Conservation (phyloP, 1,139 yeast genomes). For the Candida buenavistaensis region DNA sequence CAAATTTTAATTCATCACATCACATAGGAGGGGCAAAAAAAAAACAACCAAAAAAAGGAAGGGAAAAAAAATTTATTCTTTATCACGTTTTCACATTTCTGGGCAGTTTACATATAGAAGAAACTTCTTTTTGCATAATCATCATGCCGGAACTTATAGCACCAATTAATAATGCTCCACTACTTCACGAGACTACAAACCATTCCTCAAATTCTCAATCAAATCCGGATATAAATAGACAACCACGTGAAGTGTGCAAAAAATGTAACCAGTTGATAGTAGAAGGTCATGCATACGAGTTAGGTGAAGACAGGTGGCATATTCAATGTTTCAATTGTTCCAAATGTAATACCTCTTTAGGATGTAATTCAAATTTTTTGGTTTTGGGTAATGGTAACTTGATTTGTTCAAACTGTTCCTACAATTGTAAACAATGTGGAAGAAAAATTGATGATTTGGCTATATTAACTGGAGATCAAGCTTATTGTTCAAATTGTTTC, state of each 20-base stretch:
- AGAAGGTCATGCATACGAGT: slow-evolving; percentile 79
- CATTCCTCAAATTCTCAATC: neutral
- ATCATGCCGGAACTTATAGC: slow-evolving; percentile 7
- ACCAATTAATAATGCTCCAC: slow-evolving; percentile 1
- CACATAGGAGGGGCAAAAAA: too few relatives aligned
- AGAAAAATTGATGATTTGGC: slow-evolving; percentile 94
- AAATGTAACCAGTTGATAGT: slow-evolving; percentile 49
- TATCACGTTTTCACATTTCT: too few relatives aligned
- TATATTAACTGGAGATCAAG: slow-evolving; percentile 92
- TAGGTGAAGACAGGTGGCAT: slow-evolving; percentile 95
- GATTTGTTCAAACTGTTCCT: slow-evolving; percentile 89
- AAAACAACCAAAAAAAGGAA: too few relatives aligned
- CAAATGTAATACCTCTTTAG: slow-evolving; percentile 73
- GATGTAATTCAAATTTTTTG: slow-evolving; percentile 84
- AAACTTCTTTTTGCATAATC: neutral
- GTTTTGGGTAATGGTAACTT: slow-evolving; percentile 91
- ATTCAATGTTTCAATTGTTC: slow-evolving; percentile 89
- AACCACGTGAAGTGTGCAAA: slow-evolving; percentile 34
- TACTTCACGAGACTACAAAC: neutral
- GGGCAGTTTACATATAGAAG: neutral
- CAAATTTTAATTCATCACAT: too few relatives aligned
- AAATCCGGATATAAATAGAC: slow-evolving; percentile 6
- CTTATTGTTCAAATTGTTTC: slow-evolving; percentile 90
- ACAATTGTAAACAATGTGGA: slow-evolving; percentile 83
- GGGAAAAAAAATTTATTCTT: too few relatives aligned